These are phyloP conservation scores for Lomentospora prolificans DNA, from an alignment of 2,329 filamentous ascomycete species.

Conservation along the genomic window DNA sequence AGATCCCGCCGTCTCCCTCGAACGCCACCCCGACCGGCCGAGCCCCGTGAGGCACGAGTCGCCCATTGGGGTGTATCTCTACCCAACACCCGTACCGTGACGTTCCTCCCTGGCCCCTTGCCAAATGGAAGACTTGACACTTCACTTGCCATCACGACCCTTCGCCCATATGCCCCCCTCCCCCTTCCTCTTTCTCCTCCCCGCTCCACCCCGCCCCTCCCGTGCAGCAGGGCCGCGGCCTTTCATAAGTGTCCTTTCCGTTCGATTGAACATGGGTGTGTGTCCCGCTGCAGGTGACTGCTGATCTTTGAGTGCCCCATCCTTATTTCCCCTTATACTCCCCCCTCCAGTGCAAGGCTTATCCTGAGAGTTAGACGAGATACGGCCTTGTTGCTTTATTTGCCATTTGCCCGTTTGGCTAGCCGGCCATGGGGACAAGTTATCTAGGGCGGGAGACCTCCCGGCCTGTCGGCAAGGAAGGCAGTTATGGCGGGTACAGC, in stretches of 20 bases:
- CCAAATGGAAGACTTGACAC: background rate
- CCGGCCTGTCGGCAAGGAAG: background rate
- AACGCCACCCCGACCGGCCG: background rate
- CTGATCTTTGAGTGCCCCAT: background rate
- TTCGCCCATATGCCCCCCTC: background rate
- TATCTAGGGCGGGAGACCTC: no score
- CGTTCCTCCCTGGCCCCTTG: background rate
- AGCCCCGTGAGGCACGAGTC: background rate
- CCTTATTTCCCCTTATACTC: background rate
- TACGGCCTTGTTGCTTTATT: background rate
- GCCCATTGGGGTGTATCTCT: background rate
- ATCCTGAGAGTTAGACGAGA: background rate
- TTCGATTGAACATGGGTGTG: background rate
- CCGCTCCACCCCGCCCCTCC: background rate
- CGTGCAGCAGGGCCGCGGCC: background rate
- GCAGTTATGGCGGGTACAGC: background rate
- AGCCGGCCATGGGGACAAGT: background rate
- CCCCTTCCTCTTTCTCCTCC: background rate
- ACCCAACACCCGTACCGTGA: background rate
- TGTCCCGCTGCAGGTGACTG: background rate
- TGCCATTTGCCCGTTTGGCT: no score
- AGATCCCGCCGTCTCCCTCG: background rate
- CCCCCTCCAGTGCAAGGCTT: background rate
- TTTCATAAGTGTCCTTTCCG: background rate
- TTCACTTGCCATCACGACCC: background rate